Evolutionary conservation across 305 asterid genomes (phyloP).

Genomic region (Fraxinus latifolia): DNA sequence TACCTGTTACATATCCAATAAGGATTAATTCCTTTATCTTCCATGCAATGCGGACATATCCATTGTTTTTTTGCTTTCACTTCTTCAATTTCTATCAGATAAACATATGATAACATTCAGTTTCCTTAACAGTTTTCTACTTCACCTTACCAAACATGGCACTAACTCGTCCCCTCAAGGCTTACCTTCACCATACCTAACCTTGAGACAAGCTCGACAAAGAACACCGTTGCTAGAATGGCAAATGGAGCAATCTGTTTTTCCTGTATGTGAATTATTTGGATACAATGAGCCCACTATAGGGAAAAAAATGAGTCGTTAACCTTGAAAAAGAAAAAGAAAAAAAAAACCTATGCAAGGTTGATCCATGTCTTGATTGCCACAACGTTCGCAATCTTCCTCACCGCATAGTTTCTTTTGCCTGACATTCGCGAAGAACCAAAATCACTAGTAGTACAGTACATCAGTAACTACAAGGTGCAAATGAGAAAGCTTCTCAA

Average conservation of each 20-base stretch:
- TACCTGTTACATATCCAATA: conserved; percentile 95
- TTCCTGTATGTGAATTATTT: conserved; percentile 44
- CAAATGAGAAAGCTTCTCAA: neutral
- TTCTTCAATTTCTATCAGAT: conserved; percentile 64
- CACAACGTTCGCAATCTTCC: conserved; percentile 77
- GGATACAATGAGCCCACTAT: neutral
- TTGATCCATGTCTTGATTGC: conserved; percentile 55
- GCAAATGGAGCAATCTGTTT: conserved; percentile 76
- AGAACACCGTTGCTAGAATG: conserved; percentile 68
- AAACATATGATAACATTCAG: neutral
- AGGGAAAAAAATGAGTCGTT: neutral
- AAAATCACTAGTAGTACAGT: neutral
- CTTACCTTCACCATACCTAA: conserved; percentile 86
- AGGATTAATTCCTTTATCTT: conserved; percentile 61
- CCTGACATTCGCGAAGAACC: conserved; percentile 31
- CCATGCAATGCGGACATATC: conserved; percentile 77
- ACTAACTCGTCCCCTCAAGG: neutral
- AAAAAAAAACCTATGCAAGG: conserved; percentile 60
- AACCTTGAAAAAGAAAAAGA: conserved; percentile 21
- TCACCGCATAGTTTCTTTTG: conserved; percentile 88
- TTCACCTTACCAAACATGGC: neutral
- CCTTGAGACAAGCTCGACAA: conserved; percentile 76
- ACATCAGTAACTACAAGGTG: neutral
- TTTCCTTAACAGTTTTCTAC: neutral
- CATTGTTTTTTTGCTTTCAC: conserved; percentile 60